Conservation (phyloP, 2,329 filamentous ascomycete species). For the Xylaria arbuscula region DNA sequence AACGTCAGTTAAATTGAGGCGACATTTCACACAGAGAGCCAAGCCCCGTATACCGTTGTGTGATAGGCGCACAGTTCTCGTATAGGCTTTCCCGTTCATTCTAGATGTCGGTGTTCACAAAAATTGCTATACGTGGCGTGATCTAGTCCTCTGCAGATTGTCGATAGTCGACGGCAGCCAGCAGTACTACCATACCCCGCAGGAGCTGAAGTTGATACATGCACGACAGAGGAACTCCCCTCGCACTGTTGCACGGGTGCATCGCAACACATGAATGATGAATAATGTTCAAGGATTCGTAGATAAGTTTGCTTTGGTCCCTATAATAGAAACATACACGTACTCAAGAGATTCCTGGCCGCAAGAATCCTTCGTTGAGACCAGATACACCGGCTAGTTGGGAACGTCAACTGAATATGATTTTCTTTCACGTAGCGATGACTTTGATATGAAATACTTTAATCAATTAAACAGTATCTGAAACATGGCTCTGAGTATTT, state of each 20-base stretch:
- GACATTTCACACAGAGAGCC: slow-evolving; percentile 17
- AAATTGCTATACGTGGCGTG: slow-evolving; percentile 7
- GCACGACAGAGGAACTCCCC: background rate
- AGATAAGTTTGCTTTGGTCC: background rate
- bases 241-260: slow-evolving; percentile 15
- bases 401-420: background rate
- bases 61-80: slow-evolving; percentile 2
- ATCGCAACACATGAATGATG: background rate
- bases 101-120: background rate
- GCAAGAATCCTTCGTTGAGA: background rate
- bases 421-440: background rate
- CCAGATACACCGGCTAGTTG: too few species aligned
- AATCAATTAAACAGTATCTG: background rate
- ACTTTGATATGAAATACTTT: background rate
- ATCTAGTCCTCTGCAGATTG: slow-evolving; percentile 23
- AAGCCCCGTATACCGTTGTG: slow-evolving; percentile 23
- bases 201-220: slow-evolving; percentile 19
- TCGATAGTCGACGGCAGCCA: slow-evolving; percentile 7
- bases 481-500: background rate
- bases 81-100: background rate
- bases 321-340: too few species aligned
- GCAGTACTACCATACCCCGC: slow-evolving; percentile 9
- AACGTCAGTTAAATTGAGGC: slow-evolving; percentile 13
- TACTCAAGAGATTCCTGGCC: background rate
- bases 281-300: background rate